A percentile compares a stretch with the other conserved stretches of the same genome.
Conservation (phyloP, 768 basidiomycete species). For the Mycena epipterygia region DNA sequence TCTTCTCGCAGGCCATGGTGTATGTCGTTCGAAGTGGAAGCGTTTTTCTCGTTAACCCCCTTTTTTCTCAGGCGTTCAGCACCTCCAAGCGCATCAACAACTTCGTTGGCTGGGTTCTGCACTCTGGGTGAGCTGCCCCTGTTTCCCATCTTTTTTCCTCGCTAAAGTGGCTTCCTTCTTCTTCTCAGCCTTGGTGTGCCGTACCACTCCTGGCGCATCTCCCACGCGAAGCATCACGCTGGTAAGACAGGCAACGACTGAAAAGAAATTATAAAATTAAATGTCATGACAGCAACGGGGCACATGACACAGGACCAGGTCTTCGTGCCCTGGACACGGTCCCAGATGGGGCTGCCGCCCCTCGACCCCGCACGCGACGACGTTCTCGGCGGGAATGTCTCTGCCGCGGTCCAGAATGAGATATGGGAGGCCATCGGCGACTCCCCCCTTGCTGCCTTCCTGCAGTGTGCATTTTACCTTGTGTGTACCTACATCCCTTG, state of each 20-base stretch:
- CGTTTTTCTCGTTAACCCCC: not conserved
- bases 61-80: conserved; percentile 93
- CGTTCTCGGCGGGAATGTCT: conserved; percentile 71
- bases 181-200: conserved; percentile 86
- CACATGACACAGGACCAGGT: conserved; percentile 98
- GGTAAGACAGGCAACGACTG: too few species aligned
- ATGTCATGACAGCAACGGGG: conserved; percentile 88
- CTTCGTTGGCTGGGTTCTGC: conserved; percentile 91
- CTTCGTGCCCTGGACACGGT: conserved; percentile 91
- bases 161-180: conserved; percentile 9
- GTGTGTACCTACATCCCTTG: conserved; percentile 52
- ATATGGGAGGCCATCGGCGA: conserved; percentile 92
- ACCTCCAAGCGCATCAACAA: conserved; percentile 93
- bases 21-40: not conserved
- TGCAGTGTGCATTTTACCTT: conserved; percentile 68
- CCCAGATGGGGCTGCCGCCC: conserved; percentile 72
- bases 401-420: conserved; percentile 77
- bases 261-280: too few species aligned
- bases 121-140: conserved; percentile 76
- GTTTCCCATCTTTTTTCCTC: conserved; percentile 39
- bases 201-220: conserved; percentile 97
- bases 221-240: conserved; percentile 94
- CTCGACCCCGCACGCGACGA: conserved; percentile 78
- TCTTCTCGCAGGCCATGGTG: conserved; percentile 89
- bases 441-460: conserved; percentile 81